Conservation (phyloP, 306 rosid species). For the Quercus mongolica region DNA sequence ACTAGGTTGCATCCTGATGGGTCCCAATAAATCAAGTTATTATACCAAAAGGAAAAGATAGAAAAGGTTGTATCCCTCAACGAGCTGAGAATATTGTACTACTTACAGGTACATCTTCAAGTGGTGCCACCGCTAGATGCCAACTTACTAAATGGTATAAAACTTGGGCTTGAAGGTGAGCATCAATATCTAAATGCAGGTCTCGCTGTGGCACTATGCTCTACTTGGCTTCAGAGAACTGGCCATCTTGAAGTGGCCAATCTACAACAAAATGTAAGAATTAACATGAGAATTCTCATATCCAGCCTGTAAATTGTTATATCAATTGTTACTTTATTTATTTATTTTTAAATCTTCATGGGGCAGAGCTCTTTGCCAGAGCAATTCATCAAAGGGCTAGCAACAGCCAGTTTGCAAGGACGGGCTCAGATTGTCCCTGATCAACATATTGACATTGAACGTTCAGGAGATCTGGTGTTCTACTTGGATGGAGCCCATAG, state of each 20-base stretch:
- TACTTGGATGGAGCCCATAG: constrained; percentile 97
- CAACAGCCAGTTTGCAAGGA: constrained; percentile 83
- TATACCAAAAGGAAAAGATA: not conserved
- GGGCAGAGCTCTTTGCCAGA: constrained; percentile 67
- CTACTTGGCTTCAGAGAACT: constrained; percentile 79
- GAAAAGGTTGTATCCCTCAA: not conserved
- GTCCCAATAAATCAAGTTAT: not conserved
- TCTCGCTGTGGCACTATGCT: constrained; percentile 82
- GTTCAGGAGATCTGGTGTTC: constrained; percentile 61
- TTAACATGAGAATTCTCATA: constrained; percentile 18
- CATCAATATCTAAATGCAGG: constrained; percentile 94
- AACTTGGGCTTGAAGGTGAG: constrained; percentile 92
- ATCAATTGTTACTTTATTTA: constrained; percentile 14
- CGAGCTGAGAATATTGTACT: constrained; percentile 25
- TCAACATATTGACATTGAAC: constrained; percentile 36
- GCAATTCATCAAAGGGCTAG: constrained; percentile 72
- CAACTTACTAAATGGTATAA: constrained; percentile 59
- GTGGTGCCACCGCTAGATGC: constrained; percentile 61
- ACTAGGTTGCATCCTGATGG: too few relatives aligned
- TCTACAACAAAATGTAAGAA: constrained; percentile 60
- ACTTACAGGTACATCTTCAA: constrained; percentile 67
- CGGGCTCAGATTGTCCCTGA: constrained; percentile 91
- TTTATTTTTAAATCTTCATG: constrained; percentile 19
- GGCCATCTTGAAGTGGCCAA: constrained; percentile 47
- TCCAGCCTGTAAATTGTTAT: constrained; percentile 8